Conservation (phyloP, 345 rosid species). For the Salix exigua region DNA sequence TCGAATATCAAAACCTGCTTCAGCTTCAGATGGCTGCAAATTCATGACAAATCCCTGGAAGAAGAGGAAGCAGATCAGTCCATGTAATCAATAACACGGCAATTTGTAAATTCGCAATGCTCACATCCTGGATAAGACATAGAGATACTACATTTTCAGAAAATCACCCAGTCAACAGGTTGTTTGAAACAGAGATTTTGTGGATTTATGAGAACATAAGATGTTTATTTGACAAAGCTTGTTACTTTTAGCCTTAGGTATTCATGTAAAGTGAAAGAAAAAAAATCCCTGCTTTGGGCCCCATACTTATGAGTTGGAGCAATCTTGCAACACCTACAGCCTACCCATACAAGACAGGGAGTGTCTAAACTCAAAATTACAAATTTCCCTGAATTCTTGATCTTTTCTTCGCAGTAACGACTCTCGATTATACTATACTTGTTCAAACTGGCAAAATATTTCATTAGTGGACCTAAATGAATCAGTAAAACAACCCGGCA, state of each 20-base stretch:
- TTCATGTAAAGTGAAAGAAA: not conserved
- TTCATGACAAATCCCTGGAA: constrained; percentile 92
- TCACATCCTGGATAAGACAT: not conserved
- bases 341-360: not conserved
- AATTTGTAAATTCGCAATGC: not conserved
- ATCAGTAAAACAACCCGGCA: not conserved
- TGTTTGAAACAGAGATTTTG: not conserved
- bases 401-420: not conserved
- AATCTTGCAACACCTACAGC: not conserved
- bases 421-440: not conserved
- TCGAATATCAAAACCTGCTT: constrained; percentile 92
- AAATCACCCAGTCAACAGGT: not conserved
- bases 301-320: not conserved
- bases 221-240: not conserved
- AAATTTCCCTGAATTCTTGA: not conserved
- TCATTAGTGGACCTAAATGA: not conserved
- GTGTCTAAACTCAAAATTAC: not conserved
- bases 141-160: not conserved
- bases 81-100: not conserved
- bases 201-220: not conserved
- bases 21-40: constrained; percentile 95
- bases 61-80: constrained; percentile 14
- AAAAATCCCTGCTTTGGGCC: not conserved
- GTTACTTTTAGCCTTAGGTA: not conserved
- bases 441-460: not conserved